These are phyloP conservation scores for Begonia masoniana DNA, from an alignment of 306 rosid genomes.

Conservation along the genomic window DNA sequence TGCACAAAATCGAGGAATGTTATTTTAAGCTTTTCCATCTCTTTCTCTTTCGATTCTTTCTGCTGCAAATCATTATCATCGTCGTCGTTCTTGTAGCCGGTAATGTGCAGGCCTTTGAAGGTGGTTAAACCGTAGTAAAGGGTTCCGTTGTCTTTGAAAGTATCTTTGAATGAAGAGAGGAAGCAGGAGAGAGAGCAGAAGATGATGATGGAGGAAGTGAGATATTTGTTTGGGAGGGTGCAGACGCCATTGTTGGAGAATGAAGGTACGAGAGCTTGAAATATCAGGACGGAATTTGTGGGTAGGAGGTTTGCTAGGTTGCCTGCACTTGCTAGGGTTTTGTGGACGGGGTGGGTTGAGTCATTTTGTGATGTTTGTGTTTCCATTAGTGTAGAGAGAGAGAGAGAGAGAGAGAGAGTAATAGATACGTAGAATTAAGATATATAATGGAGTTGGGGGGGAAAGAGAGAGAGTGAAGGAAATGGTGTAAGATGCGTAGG, in stretches of 20 bases:
- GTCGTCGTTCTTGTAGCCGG: neutral
- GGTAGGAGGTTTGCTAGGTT: constrained; percentile 28
- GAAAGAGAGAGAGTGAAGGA: too few species aligned
- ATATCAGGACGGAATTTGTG: constrained; percentile 25
- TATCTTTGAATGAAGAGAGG: constrained; percentile 23
- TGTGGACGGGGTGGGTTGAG: constrained; percentile 1
- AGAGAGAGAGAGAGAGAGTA: neutral
- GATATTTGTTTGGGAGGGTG: constrained; percentile 14
- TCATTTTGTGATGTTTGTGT: neutral
- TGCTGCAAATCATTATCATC: neutral
- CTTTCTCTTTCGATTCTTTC: neutral
- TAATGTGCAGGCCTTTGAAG: constrained; percentile 10
- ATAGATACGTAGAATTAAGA: neutral
- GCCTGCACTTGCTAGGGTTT: constrained; percentile 20
- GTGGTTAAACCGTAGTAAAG: constrained; percentile 22
- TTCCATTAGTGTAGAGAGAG: neutral
- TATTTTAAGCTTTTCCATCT: constrained; percentile 6
- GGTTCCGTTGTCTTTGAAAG: constrained; percentile 10
- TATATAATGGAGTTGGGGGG: neutral
- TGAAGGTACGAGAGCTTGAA: constrained; percentile 21
- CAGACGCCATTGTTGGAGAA: constrained; percentile 35
- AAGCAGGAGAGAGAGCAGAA: constrained; percentile 19
- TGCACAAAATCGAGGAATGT: constrained; percentile 19
- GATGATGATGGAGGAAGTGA: constrained; percentile 6
- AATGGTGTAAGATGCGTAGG: too few species aligned